phyloP scores from a whole-genome alignment of 805 yeast genomes.

The Saccharomycopsis vini region DNA sequence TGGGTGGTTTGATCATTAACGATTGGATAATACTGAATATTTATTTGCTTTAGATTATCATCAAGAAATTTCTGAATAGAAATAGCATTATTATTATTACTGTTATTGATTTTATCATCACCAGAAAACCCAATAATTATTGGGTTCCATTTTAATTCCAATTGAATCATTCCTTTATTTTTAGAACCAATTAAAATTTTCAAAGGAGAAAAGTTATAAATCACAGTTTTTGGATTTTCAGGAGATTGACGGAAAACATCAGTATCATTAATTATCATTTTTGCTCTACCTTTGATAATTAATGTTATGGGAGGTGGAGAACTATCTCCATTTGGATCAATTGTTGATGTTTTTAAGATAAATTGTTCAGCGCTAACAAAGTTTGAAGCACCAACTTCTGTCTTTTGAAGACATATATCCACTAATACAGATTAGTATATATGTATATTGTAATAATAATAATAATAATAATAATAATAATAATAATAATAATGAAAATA shows the following conservation, averaged over 20 bases:
- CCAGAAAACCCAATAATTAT: constrained; percentile 7
- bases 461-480: too few relatives aligned
- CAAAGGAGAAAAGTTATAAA: too few relatives aligned
- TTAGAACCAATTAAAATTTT: neutral
- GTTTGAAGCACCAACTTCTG: neutral
- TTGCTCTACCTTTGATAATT: neutral
- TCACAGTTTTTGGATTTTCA: neutral
- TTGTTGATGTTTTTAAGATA: too few relatives aligned
- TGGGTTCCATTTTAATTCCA: constrained; percentile 4
- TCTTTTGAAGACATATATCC: neutral
- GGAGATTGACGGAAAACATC: neutral
- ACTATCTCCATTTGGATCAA: neutral
- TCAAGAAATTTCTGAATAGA: neutral
- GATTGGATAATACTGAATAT: neutral
- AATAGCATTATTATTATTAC: neutral
- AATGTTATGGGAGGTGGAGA: neutral
- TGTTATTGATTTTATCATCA: constrained; percentile 2
- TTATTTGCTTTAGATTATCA: neutral
- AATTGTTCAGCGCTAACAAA: neutral
- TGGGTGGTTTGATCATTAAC: constrained; percentile 7
- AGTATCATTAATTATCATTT: neutral
- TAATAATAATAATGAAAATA: too few relatives aligned
- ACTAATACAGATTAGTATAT: neutral
- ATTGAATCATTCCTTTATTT: constrained; percentile 4
- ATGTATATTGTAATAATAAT: too few relatives aligned